These are phyloP conservation scores for Hypholoma fasciculare DNA, from an alignment of 768 basidiomycete species.

Conservation along the genomic window DNA sequence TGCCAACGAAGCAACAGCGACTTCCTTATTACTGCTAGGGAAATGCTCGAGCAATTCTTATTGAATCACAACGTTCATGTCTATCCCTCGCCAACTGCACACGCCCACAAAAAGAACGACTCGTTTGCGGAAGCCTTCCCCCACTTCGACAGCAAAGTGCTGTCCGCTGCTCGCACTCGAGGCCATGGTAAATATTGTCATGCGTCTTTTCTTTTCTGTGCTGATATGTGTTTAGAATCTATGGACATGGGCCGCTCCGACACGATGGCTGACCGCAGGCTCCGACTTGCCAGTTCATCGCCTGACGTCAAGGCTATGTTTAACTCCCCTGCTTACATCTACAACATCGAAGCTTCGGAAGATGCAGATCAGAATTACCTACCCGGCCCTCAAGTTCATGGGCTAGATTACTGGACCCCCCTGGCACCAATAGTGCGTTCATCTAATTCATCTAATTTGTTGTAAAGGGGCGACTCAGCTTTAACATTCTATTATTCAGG, in stretches of 20 bases:
- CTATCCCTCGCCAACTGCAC: constrained; percentile 77
- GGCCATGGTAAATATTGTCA: constrained; percentile 46
- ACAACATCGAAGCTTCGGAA: constrained; percentile 73
- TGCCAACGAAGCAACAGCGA: constrained; percentile 96
- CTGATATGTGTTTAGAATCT: constrained; percentile 49
- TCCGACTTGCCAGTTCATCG: constrained; percentile 86
- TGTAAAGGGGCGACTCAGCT: constrained; percentile 7
- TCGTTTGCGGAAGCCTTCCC: constrained; percentile 96
- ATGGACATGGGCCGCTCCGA: constrained; percentile 76
- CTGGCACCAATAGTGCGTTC: constrained; percentile 70
- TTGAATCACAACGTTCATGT: constrained; percentile 80
- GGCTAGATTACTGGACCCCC: constrained; percentile 76
- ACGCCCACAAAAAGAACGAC: constrained; percentile 83
- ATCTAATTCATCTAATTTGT: constrained; percentile 7
- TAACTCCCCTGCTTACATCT: constrained; percentile 82
- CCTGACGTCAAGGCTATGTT: constrained; percentile 96
- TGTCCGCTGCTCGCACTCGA: constrained; percentile 74
- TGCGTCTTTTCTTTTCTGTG: constrained; percentile 2
- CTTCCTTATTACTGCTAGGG: constrained; percentile 84
- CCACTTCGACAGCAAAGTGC: constrained; percentile 93
- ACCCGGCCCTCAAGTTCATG: constrained; percentile 37
- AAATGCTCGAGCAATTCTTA: constrained; percentile 92
- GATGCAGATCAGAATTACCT: constrained; percentile 63
- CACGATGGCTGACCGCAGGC: constrained; percentile 66
- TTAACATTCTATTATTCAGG: constrained; percentile 37